Evolutionary conservation across 2,329 filamentous ascomycete species (phyloP).

Genomic region (Harringtonia lauricola): DNA sequence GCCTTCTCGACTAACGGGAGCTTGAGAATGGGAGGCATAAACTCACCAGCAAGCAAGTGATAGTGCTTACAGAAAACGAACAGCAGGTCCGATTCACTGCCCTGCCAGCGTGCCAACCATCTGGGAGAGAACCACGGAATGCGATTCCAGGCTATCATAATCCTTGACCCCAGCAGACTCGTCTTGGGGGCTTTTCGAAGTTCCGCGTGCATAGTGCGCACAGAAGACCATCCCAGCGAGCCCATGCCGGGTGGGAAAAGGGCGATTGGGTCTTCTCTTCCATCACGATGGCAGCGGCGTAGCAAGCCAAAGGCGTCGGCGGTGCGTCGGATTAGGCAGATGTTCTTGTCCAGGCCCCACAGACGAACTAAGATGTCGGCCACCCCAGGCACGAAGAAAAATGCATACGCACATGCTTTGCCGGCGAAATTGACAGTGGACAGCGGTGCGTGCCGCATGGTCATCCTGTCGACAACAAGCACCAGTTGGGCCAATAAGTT

Average conservation of each 20-base stretch:
- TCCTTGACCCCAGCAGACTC: slow-evolving; percentile 33
- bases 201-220: slow-evolving; percentile 35
- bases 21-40: slow-evolving; percentile 39
- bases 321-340: slow-evolving; percentile 59
- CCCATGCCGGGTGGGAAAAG: slow-evolving; percentile 59
- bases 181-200: slow-evolving; percentile 51
- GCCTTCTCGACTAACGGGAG: slow-evolving; percentile 45
- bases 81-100: slow-evolving; percentile 78
- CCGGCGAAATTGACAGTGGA: slow-evolving; percentile 76
- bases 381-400: slow-evolving; percentile 82
- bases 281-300: slow-evolving; percentile 40
- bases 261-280: slow-evolving; percentile 27
- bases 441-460: slow-evolving; percentile 54
- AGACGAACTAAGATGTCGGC: slow-evolving; percentile 75
- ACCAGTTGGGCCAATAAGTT: slow-evolving; percentile 76
- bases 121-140: slow-evolving; percentile 72
- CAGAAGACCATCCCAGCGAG: slow-evolving; percentile 45
- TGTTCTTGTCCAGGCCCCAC: slow-evolving; percentile 53
- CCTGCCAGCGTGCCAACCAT: slow-evolving; percentile 79
- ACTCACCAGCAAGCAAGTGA: slow-evolving; percentile 67
- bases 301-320: slow-evolving; percentile 57
- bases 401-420: slow-evolving; percentile 84
- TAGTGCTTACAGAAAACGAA: slow-evolving; percentile 88
- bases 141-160: slow-evolving; percentile 22
- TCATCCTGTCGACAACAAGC: slow-evolving; percentile 83